These are phyloP conservation scores for Chlorella ohadii DNA, from an alignment of 139 green algal species.

Conservation along the genomic window DNA sequence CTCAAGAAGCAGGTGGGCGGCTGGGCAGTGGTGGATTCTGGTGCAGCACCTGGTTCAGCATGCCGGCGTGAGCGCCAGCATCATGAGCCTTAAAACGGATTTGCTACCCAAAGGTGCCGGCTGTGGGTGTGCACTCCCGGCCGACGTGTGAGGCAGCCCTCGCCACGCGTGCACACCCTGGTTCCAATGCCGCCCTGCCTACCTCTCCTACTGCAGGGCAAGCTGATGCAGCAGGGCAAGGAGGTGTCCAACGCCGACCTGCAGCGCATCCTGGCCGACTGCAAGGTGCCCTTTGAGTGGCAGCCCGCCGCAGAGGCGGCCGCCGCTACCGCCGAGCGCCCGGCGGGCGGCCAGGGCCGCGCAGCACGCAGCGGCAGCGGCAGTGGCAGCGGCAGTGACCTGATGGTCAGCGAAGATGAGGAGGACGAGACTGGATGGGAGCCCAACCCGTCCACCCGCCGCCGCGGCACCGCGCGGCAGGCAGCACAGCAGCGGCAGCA, in stretches of 20 bases:
- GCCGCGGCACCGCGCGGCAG: background rate
- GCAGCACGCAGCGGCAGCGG: background rate
- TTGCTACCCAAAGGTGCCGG: too few relatives aligned
- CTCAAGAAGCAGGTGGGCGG: slow-evolving; percentile 8
- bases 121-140: too few relatives aligned
- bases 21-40: too few relatives aligned
- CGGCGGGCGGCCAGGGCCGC: background rate
- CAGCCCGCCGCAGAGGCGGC: background rate
- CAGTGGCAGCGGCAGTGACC: background rate
- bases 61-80: too few relatives aligned
- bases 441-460: too few relatives aligned
- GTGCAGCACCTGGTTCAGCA: too few relatives aligned
- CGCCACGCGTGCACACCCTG: background rate
- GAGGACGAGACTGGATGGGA: too few relatives aligned
- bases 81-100: too few relatives aligned
- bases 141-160: background rate
- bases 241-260: background rate
- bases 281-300: background rate
- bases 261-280: background rate
- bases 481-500: background rate
- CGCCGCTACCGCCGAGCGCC: background rate
- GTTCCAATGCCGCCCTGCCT: background rate
- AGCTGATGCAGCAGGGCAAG: background rate
- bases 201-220: background rate
- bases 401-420: too few relatives aligned